A percentile compares a stretch with the other conserved stretches of the same genome.
Evolutionary conservation across 1,284 basidiomycete genomes (phyloP).

Genomic region (Melampsora larici-populina): DNA sequence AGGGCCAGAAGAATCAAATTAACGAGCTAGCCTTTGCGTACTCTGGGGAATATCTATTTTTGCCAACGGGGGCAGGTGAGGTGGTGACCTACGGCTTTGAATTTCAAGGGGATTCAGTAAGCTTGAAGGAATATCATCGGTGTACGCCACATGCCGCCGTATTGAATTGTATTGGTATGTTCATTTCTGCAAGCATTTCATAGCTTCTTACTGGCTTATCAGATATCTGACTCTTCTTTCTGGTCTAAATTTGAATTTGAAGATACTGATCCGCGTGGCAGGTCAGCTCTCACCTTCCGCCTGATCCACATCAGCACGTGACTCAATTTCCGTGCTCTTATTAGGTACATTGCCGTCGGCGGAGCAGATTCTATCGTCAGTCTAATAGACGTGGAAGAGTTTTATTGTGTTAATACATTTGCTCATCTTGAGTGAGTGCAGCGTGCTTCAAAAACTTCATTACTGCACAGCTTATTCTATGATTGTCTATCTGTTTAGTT

Average conservation of each 20-base stretch:
- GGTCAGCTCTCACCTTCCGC: not conserved
- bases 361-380: slow-evolving; percentile 33
- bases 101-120: slow-evolving; percentile 2
- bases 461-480: not conserved
- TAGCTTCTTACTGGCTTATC: not conserved
- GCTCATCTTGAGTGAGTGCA: slow-evolving; percentile 20
- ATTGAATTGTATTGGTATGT: slow-evolving; percentile 25
- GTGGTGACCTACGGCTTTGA: slow-evolving; percentile 22
- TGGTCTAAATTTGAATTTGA: not conserved
- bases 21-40: slow-evolving; percentile 25
- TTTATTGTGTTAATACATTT: slow-evolving; percentile 37
- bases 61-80: slow-evolving; percentile 18
- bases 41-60: slow-evolving; percentile 30
- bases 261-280: slow-evolving; percentile 29
- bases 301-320: no score
- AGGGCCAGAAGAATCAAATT: slow-evolving; percentile 36
- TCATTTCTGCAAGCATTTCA: not conserved
- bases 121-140: slow-evolving; percentile 18
- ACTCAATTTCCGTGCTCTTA: not conserved
- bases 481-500: not conserved
- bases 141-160: slow-evolving; percentile 27
- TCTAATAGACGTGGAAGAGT: slow-evolving; percentile 21
- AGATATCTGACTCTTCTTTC: not conserved
- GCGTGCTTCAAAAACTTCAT: no score
- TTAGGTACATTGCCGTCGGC: slow-evolving; percentile 25